phyloP scores from a whole-genome alignment of 2,329 filamentous ascomycete species.

The Rosellinia necatrix region DNA sequence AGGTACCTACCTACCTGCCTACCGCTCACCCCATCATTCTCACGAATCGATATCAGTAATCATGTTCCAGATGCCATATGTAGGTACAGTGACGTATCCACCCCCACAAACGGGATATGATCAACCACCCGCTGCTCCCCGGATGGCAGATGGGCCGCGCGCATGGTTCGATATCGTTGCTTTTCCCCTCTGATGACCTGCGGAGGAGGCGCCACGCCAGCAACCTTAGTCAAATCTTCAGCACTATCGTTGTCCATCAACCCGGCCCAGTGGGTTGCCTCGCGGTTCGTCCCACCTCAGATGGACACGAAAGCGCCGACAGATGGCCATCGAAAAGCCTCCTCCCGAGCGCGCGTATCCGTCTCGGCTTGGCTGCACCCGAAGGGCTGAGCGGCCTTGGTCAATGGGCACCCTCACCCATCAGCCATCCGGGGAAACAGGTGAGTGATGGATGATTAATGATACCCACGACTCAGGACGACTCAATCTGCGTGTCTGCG shows the following conservation, averaged over 20 bases:
- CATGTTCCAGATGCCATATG: not conserved
- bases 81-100: not conserved
- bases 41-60: not conserved
- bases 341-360: conserved; percentile 6
- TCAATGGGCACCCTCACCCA: no score
- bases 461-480: no score
- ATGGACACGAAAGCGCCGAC: not conserved
- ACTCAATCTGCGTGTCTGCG: no score
- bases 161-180: conserved; percentile 24
- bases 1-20: no score
- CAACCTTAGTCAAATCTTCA: not conserved
- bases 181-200: no score
- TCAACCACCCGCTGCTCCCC: conserved; percentile 9
- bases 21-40: no score
- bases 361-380: conserved; percentile 18
- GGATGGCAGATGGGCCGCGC: conserved; percentile 12
- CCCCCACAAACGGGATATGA: not conserved
- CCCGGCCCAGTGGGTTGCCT: not conserved
- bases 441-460: no score
- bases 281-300: not conserved
- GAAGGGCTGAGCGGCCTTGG: conserved; percentile 22
- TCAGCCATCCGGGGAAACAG: no score
- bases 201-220: conserved; percentile 1
- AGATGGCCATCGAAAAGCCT: not conserved
- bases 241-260: not conserved